These are phyloP conservation scores for Leccinum pellstonianum DNA, from an alignment of 768 basidiomycete genomes.

Conservation along the genomic window DNA sequence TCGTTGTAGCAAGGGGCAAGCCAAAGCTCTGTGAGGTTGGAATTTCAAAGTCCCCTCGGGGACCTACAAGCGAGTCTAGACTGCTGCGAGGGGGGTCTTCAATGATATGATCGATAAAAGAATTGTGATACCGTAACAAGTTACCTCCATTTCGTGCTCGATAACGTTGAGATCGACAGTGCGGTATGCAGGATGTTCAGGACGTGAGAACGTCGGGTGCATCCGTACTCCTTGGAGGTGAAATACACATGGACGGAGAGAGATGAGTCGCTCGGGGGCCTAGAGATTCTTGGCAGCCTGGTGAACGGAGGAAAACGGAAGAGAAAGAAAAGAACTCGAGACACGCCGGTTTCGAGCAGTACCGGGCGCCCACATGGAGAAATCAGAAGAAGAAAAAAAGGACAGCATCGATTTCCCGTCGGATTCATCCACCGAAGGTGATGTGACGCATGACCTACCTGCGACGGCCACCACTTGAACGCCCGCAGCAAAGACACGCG, in stretches of 20 bases:
- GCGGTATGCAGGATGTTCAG: conserved; percentile 5
- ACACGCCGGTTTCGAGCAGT: neutral
- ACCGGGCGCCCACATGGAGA: conserved; percentile 8
- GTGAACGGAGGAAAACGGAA: neutral
- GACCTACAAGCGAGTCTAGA: conserved; percentile 23
- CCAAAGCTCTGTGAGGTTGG: conserved; percentile 15
- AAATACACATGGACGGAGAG: conserved; percentile 6
- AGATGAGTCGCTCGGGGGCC: conserved; percentile 9
- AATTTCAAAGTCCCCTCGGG: conserved; percentile 27
- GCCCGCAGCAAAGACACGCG: conserved; percentile 6
- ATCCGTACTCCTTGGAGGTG: conserved; percentile 4
- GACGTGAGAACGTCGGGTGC: conserved; percentile 19
- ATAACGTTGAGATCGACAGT: conserved; percentile 16
- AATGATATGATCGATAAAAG: conserved; percentile 17
- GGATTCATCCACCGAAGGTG: conserved; percentile 2
- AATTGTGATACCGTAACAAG: conserved; percentile 15
- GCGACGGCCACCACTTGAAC: neutral
- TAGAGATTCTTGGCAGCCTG: conserved; percentile 12
- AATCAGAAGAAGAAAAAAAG: neutral
- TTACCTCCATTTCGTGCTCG: conserved; percentile 18
- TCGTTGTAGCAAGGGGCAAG: conserved; percentile 25
- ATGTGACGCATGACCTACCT: conserved; percentile 2
- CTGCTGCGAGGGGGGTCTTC: conserved; percentile 2
- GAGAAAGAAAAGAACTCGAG: neutral
- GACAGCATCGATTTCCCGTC: conserved; percentile 4